These are phyloP conservation scores for Bipolaris sorokiniana DNA, from an alignment of 2,329 filamentous ascomycete genomes.

Conservation along the genomic window DNA sequence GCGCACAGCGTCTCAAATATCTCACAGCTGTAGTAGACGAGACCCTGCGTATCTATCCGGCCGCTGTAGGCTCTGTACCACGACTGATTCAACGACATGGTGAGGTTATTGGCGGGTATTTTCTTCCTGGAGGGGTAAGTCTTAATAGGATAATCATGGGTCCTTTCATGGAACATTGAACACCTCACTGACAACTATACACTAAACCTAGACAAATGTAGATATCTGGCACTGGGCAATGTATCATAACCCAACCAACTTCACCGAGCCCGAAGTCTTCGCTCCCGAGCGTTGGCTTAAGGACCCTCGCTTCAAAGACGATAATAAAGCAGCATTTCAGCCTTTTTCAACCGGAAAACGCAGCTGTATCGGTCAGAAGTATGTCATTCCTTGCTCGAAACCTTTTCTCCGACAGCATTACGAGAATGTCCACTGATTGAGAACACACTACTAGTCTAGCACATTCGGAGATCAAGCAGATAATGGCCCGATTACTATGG, in stretches of 20 bases:
- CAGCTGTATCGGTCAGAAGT: background rate
- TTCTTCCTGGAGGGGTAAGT: conserved; percentile 4
- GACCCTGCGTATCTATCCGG: conserved; percentile 43
- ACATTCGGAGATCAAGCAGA: conserved; percentile 9
- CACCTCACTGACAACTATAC: background rate
- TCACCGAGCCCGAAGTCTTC: conserved; percentile 3
- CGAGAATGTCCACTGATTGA: background rate
- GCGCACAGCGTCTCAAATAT: conserved; percentile 26
- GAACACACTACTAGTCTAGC: background rate
- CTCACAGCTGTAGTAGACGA: conserved; percentile 29
- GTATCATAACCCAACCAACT: conserved; percentile 12
- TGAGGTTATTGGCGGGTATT: conserved; percentile 3
- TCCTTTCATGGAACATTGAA: background rate
- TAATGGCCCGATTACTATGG: conserved; percentile 2
- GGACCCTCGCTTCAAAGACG: background rate
- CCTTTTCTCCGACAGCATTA: background rate
- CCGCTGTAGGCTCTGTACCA: conserved; percentile 14
- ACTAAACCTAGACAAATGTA: background rate
- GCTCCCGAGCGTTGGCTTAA: conserved; percentile 2
- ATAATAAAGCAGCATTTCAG: conserved; percentile 1
- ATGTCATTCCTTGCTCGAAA: background rate
- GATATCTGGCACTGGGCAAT: conserved; percentile 11
- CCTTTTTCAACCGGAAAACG: conserved; percentile 7
- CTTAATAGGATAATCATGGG: background rate
- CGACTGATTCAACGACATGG: conserved; percentile 8